Conservation (phyloP, 495 filamentous ascomycete species). For the Staphylotrichum tortipilum region DNA sequence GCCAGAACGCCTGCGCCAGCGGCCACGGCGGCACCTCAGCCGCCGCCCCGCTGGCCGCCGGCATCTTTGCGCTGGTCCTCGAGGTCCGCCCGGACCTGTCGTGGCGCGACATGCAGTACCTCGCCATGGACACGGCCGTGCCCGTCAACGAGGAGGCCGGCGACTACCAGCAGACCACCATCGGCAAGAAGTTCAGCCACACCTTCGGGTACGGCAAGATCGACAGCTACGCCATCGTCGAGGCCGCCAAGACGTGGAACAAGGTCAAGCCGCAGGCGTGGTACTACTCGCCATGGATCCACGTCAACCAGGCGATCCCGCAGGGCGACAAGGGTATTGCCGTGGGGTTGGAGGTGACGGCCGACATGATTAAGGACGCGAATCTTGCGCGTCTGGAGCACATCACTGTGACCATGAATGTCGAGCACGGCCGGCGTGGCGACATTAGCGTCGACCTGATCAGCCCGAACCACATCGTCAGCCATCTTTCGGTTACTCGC, state of each 20-base stretch:
- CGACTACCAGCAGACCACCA: slow-evolving; percentile 66
- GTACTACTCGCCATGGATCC: slow-evolving; percentile 87
- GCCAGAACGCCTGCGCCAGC: slow-evolving; percentile 64
- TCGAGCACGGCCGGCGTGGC: slow-evolving; percentile 74
- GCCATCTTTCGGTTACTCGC: slow-evolving; percentile 71
- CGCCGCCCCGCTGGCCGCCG: slow-evolving; percentile 84
- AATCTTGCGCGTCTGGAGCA: slow-evolving; percentile 86
- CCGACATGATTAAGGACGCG: slow-evolving; percentile 63
- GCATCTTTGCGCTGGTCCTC: slow-evolving; percentile 86
- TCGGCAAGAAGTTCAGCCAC: slow-evolving; percentile 83
- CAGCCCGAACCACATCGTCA: slow-evolving; percentile 72
- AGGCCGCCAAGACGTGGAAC: slow-evolving; percentile 76
- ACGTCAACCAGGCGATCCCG: slow-evolving; percentile 77
- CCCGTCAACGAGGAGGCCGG: slow-evolving; percentile 67
- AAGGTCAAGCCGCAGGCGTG: slow-evolving; percentile 95
- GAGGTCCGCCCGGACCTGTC: slow-evolving; percentile 76
- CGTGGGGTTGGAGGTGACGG: slow-evolving; percentile 67
- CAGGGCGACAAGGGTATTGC: slow-evolving; percentile 75
- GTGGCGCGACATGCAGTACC: slow-evolving; percentile 92
- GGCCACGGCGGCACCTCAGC: slow-evolving; percentile 93
- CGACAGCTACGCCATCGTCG: slow-evolving; percentile 77
- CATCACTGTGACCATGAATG: slow-evolving; percentile 95
- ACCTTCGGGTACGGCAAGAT: slow-evolving; percentile 93
- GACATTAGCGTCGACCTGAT: slow-evolving; percentile 89
- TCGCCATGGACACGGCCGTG: slow-evolving; percentile 76